Conservation (phyloP, 1,284 basidiomycete genomes). For the Psilocybe mexicana region DNA sequence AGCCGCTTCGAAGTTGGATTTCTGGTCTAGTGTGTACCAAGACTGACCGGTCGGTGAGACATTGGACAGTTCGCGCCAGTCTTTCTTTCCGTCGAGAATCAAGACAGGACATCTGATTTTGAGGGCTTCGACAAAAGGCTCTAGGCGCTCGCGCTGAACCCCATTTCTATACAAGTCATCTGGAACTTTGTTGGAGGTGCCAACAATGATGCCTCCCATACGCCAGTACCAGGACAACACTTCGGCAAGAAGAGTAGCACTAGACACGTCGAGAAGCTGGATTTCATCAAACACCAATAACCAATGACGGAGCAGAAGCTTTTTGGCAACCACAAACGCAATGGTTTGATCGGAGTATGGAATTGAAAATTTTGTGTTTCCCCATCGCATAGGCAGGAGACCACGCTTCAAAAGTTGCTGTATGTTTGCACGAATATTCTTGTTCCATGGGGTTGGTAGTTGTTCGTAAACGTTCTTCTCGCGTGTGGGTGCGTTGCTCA, state of each 20-base stretch:
- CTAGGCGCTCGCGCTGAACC: slow-evolving; percentile 63
- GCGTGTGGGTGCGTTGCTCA: slow-evolving; percentile 28
- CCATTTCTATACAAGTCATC: slow-evolving; percentile 73
- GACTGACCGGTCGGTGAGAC: slow-evolving; percentile 22
- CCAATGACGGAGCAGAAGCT: slow-evolving; percentile 54
- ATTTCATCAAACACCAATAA: slow-evolving; percentile 71
- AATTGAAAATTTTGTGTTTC: slow-evolving; percentile 4
- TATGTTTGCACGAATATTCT: slow-evolving; percentile 36
- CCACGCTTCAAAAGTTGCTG: slow-evolving; percentile 30
- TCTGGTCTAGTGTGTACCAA: slow-evolving; percentile 33
- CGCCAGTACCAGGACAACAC: slow-evolving; percentile 78
- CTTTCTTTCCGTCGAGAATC: slow-evolving; percentile 44
- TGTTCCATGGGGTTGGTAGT: slow-evolving; percentile 33
- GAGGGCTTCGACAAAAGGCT: slow-evolving; percentile 64
- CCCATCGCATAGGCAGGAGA: slow-evolving; percentile 42
- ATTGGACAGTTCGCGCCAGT: slow-evolving; percentile 27
- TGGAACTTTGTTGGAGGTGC: slow-evolving; percentile 60
- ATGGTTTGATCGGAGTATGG: slow-evolving; percentile 33
- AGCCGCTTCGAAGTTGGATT: slow-evolving; percentile 5
- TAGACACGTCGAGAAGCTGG: slow-evolving; percentile 71
- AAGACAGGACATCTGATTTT: slow-evolving; percentile 64
- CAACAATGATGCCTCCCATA: slow-evolving; percentile 67
- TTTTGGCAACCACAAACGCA: slow-evolving; percentile 44
- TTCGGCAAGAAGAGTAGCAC: slow-evolving; percentile 65
- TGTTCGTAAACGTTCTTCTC: slow-evolving; percentile 8